phyloP scores from a whole-genome alignment of 352 stramenopile genomes.

The Globisporangium apiculatum region DNA sequence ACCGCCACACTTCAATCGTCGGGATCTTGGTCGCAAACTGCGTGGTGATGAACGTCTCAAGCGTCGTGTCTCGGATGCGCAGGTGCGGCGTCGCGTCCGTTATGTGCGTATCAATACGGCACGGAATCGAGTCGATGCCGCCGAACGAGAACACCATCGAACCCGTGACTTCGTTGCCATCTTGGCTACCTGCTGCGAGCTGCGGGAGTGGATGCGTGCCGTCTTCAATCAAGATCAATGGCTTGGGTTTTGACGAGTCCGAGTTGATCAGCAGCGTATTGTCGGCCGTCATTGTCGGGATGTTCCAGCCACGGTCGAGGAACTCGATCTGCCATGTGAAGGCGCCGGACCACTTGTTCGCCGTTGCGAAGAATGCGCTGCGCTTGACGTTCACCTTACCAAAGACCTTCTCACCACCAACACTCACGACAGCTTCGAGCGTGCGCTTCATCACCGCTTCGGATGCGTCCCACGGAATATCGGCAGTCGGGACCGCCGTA shows the following conservation, averaged over 20 bases:
- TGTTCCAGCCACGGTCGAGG: slow-evolving; percentile 65
- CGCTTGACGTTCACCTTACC: slow-evolving; percentile 81
- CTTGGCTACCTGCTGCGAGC: slow-evolving; percentile 50
- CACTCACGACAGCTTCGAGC: slow-evolving; percentile 30
- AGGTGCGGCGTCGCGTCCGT: slow-evolving; percentile 18
- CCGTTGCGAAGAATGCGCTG: slow-evolving; percentile 71
- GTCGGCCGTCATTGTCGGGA: slow-evolving; percentile 64
- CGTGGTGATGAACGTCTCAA: slow-evolving; percentile 34
- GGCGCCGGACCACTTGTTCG: slow-evolving; percentile 89
- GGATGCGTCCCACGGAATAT: slow-evolving; percentile 74
- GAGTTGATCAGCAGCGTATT: slow-evolving; percentile 19
- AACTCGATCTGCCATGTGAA: slow-evolving; percentile 95
- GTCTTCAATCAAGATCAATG: slow-evolving; percentile 41
- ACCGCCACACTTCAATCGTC: slow-evolving; percentile 46
- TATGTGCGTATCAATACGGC: slow-evolving; percentile 38
- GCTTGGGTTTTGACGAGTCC: slow-evolving; percentile 11
- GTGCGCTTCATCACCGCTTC: slow-evolving; percentile 50
- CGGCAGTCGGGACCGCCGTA: slow-evolving; percentile 9
- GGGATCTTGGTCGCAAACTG: slow-evolving; percentile 32
- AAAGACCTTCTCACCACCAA: slow-evolving; percentile 64
- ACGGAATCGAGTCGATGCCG: slow-evolving; percentile 26
- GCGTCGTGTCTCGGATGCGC: slow-evolving; percentile 22
- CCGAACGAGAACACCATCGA: slow-evolving; percentile 60
- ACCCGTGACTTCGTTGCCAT: slow-evolving; percentile 91
- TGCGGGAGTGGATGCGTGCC: slow-evolving; percentile 25